phyloP scores from a whole-genome alignment of 2,329 filamentous ascomycete genomes.

The Diaporthe sp. region DNA sequence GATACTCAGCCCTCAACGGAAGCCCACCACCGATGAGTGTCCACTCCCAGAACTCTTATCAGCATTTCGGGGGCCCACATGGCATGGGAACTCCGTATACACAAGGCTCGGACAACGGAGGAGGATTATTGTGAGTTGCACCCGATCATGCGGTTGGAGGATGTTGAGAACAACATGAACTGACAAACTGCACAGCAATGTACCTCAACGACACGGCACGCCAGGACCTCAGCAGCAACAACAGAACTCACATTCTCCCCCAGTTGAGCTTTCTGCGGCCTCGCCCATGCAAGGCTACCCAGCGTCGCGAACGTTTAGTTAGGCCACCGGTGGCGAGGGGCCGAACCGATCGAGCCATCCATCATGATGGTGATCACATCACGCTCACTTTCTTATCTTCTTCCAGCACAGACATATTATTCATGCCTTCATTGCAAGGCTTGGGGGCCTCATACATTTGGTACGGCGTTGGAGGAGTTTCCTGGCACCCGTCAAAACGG shows the following conservation, averaged over 20 bases:
- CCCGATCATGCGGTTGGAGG: not conserved
- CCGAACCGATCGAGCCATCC: conserved; percentile 32
- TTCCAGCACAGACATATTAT: conserved; percentile 3
- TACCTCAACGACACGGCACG: conserved; percentile 26
- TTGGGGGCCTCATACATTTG: not conserved
- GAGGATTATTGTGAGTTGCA: not conserved
- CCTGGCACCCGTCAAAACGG: not conserved
- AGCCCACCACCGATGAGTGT: conserved; percentile 38
- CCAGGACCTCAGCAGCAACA: conserved; percentile 27
- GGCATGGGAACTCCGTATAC: conserved; percentile 19
- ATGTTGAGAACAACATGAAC: conserved; percentile 17
- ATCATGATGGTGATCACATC: conserved; percentile 10
- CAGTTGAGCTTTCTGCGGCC: conserved; percentile 49
- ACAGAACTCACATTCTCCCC: conserved; percentile 28
- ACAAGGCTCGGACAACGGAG: conserved; percentile 12
- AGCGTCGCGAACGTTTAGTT: conserved; percentile 44
- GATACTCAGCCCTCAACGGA: conserved; percentile 24
- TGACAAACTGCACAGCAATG: conserved; percentile 32
- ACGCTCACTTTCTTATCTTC: not conserved
- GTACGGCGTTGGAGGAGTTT: conserved; percentile 13
- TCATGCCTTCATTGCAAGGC: not conserved
- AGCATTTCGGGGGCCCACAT: not conserved
- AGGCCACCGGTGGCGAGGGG: conserved; percentile 38
- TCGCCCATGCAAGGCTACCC: conserved; percentile 49
- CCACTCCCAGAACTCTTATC: conserved; percentile 33